phyloP scores from a whole-genome alignment of 2,329 filamentous ascomycete genomes.

The Penicillium nordicum region DNA sequence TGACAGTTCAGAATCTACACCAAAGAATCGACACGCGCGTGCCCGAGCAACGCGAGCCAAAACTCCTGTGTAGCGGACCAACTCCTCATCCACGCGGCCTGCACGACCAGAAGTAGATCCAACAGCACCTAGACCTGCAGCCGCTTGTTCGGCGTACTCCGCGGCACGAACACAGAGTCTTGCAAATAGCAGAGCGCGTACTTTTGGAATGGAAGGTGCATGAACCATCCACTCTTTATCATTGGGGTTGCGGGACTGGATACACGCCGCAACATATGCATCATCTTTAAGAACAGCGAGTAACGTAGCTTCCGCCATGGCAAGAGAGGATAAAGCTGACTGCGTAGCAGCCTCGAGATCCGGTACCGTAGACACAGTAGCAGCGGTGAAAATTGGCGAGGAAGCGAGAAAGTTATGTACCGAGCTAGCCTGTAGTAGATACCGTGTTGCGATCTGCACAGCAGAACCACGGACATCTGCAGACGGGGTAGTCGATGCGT shows the following conservation, averaged over 20 bases:
- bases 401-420: slow-evolving; percentile 70
- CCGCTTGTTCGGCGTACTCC: slow-evolving; percentile 77
- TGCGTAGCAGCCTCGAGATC: slow-evolving; percentile 50
- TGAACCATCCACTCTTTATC: slow-evolving; percentile 98
- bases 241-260: slow-evolving; percentile 75
- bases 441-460: slow-evolving; percentile 70
- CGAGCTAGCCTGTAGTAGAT: slow-evolving; percentile 73
- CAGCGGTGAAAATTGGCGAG: slow-evolving; percentile 46
- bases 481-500: slow-evolving; percentile 61
- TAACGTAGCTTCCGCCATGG: slow-evolving; percentile 83
- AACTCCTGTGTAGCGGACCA: slow-evolving; percentile 73
- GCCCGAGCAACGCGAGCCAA: slow-evolving; percentile 71
- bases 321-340: slow-evolving; percentile 51
- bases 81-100: slow-evolving; percentile 55
- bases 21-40: slow-evolving; percentile 86
- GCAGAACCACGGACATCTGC: slow-evolving; percentile 66
- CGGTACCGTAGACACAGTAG: slow-evolving; percentile 21
- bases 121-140: slow-evolving; percentile 47
- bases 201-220: slow-evolving; percentile 80
- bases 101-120: slow-evolving; percentile 25
- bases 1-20: slow-evolving; percentile 78
- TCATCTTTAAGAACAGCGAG: slow-evolving; percentile 92
- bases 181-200: slow-evolving; percentile 82
- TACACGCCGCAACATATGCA: slow-evolving; percentile 78
- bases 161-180: slow-evolving; percentile 81